phyloP scores from a whole-genome alignment of 2,329 filamentous ascomycete genomes.

The Aspergillus sp. region DNA sequence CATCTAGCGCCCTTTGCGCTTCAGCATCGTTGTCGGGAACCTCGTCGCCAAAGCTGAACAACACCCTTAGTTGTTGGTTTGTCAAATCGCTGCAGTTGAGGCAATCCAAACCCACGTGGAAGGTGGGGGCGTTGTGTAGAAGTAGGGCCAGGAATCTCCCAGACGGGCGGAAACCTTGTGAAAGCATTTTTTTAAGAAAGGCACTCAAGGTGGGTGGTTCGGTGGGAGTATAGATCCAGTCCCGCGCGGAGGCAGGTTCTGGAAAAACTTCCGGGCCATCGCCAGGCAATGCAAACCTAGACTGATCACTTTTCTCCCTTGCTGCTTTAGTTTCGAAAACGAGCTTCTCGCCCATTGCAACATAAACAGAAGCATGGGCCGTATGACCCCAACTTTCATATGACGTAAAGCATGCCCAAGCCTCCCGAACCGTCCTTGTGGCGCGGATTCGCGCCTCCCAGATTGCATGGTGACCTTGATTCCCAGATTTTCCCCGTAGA shows the following conservation, averaged over 20 bases:
- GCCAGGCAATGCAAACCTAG: slow-evolving; percentile 49
- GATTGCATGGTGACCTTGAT: slow-evolving; percentile 32
- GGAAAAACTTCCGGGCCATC: slow-evolving; percentile 57
- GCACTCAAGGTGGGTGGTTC: slow-evolving; percentile 54
- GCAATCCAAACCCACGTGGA: slow-evolving; percentile 44
- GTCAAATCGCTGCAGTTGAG: slow-evolving; percentile 39
- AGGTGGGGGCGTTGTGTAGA: slow-evolving; percentile 44
- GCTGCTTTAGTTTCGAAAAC: slow-evolving; percentile 37
- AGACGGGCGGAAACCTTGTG: slow-evolving; percentile 44
- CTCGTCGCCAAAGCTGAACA: slow-evolving; percentile 28
- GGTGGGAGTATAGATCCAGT: slow-evolving; percentile 57
- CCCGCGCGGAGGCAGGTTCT: slow-evolving; percentile 56
- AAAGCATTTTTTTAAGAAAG: slow-evolving; percentile 53
- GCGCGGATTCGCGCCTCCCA: slow-evolving; percentile 61
- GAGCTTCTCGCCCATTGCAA: slow-evolving; percentile 60
- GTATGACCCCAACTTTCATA: slow-evolving; percentile 48
- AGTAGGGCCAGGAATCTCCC: slow-evolving; percentile 50
- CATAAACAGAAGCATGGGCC: slow-evolving; percentile 47
- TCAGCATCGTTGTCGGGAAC: slow-evolving; percentile 15
- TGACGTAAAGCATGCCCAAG: slow-evolving; percentile 64
- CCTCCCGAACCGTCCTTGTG: slow-evolving; percentile 62
- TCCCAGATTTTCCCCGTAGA: slow-evolving; percentile 16
- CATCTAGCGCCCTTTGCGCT: slow-evolving; percentile 23
- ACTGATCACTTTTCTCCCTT: slow-evolving; percentile 20
- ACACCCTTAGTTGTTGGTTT: slow-evolving; percentile 28